Evolutionary conservation across 1,139 yeast species (phyloP).

Genomic region (Protomyces gravidus): DNA sequence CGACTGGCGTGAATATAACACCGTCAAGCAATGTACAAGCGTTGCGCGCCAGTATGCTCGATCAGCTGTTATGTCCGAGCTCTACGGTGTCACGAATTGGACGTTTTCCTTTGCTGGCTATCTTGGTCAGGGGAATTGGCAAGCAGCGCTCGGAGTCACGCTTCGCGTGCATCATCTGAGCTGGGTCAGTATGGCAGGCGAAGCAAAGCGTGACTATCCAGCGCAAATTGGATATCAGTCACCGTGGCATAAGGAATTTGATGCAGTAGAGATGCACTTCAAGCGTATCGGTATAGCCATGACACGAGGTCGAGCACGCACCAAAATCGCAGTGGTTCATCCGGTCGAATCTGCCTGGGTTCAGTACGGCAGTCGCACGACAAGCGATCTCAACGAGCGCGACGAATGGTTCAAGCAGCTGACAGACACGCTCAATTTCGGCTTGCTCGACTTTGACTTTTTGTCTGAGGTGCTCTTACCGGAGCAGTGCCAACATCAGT

Average conservation of each 20-base stretch:
- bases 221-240: conserved; percentile 24
- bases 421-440: conserved; percentile 17
- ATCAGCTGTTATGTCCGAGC: conserved; percentile 19
- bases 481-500: background rate
- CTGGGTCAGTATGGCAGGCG: conserved; percentile 26
- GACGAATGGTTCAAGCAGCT: conserved; percentile 20
- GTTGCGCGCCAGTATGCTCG: conserved; percentile 21
- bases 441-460: conserved; percentile 18
- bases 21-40: conserved; percentile 24
- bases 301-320: conserved; percentile 18
- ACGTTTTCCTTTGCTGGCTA: conserved; percentile 16
- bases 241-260: conserved; percentile 17
- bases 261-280: conserved; percentile 16
- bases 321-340: conserved; percentile 17
- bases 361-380: conserved; percentile 7
- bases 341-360: conserved; percentile 23
- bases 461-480: conserved; percentile 16
- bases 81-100: conserved; percentile 24
- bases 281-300: conserved; percentile 13
- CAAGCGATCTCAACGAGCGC: conserved; percentile 1
- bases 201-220: conserved; percentile 27
- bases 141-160: conserved; percentile 23
- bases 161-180: conserved; percentile 20
- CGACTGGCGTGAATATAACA: conserved; percentile 20
- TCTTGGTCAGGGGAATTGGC: conserved; percentile 26